phyloP scores from a whole-genome alignment of 2,329 filamentous ascomycete species.

The Paraphaeosphaeria minitans region DNA sequence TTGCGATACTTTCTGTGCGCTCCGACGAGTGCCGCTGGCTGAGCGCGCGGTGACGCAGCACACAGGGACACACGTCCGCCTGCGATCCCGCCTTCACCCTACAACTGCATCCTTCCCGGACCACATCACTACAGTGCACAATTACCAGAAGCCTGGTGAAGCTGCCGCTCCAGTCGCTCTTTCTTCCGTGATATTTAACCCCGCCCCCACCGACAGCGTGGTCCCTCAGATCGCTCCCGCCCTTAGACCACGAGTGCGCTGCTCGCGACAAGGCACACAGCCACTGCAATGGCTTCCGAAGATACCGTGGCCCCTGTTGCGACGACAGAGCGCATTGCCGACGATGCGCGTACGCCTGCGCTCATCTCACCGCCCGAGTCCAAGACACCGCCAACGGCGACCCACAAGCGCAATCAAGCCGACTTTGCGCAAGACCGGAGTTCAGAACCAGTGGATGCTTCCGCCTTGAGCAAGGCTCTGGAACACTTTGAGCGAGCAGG shows the following conservation, averaged over 20 bases:
- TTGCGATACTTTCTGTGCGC: slow-evolving; percentile 13
- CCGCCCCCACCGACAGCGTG: slow-evolving; percentile 15
- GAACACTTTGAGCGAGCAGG: slow-evolving; percentile 66
- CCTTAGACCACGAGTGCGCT: background rate
- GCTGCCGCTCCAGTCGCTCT: slow-evolving; percentile 13
- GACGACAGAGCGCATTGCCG: slow-evolving; percentile 23
- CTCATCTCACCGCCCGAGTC: slow-evolving; percentile 62
- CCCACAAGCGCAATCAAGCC: slow-evolving; percentile 53
- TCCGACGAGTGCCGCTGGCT: slow-evolving; percentile 9
- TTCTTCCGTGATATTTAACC: slow-evolving; percentile 20
- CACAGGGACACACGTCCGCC: slow-evolving; percentile 12
- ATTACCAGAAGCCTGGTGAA: background rate
- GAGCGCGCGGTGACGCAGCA: slow-evolving; percentile 12
- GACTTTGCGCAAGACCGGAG: slow-evolving; percentile 41
- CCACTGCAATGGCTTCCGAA: slow-evolving; percentile 27
- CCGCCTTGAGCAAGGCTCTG: slow-evolving; percentile 64
- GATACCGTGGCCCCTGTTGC: slow-evolving; percentile 20
- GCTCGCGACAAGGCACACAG: slow-evolving; percentile 14
- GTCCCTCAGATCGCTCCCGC: slow-evolving; percentile 3
- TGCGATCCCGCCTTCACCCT: slow-evolving; percentile 12
- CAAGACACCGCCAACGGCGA: slow-evolving; percentile 64
- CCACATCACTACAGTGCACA: background rate
- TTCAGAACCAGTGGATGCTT: slow-evolving; percentile 63
- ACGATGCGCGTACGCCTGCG: slow-evolving; percentile 50
- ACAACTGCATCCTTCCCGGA: background rate